phyloP scores from a whole-genome alignment of 805 yeast genomes.

The Candida germanica region DNA sequence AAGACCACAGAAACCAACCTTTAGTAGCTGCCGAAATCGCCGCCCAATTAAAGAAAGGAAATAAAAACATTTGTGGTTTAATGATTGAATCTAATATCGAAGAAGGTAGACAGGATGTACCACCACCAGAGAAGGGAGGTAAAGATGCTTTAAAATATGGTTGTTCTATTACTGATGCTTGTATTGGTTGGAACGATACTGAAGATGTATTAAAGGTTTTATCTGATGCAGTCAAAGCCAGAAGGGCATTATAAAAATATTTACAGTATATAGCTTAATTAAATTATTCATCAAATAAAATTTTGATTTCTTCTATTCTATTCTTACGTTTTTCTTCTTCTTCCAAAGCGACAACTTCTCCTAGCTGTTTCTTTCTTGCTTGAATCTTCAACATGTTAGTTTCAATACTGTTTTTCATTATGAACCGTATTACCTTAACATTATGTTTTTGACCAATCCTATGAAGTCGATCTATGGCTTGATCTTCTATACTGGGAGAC shows the following conservation, averaged over 20 bases:
- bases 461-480: constrained; percentile 87
- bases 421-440: constrained; percentile 77
- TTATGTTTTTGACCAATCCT: constrained; percentile 78
- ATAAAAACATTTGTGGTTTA: constrained; percentile 77
- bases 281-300: constrained; percentile 51
- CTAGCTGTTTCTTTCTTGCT: constrained; percentile 74
- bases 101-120: constrained; percentile 88
- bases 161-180: constrained; percentile 95
- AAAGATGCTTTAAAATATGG: constrained; percentile 77
- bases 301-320: constrained; percentile 69
- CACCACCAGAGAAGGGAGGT: constrained; percentile 44
- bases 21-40: constrained; percentile 81
- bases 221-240: constrained; percentile 76
- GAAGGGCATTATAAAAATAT: constrained; percentile 49
- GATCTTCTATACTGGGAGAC: constrained; percentile 89
- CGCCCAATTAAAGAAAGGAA: constrained; percentile 79
- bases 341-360: constrained; percentile 74
- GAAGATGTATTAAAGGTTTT: constrained; percentile 73
- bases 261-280: neutral
- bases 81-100: constrained; percentile 93
- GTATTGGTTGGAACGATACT: constrained; percentile 91
- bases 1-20: constrained; percentile 94
- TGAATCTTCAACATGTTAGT: constrained; percentile 86
- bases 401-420: constrained; percentile 79
- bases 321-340: constrained; percentile 71